phyloP scores from a whole-genome alignment of 345 rosid species.

The Ricinus communis region DNA sequence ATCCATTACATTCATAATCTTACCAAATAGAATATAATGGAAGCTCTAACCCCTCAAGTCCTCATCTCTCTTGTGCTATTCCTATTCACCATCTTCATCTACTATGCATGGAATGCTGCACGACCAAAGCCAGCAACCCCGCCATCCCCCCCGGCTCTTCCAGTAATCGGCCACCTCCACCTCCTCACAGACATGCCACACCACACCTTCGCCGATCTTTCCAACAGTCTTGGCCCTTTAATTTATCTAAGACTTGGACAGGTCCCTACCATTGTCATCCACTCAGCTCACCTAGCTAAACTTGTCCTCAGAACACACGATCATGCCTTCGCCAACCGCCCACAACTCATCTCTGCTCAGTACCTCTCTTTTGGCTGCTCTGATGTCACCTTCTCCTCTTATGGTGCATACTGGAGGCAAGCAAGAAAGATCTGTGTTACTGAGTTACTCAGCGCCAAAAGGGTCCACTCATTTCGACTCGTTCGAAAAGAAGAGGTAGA shows the following conservation, averaged over 20 bases:
- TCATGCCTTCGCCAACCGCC: constrained; percentile 31
- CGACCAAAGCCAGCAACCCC: not conserved
- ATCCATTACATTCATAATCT: no score
- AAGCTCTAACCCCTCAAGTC: not conserved
- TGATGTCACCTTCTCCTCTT: constrained; percentile 39
- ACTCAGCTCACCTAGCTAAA: constrained; percentile 33
- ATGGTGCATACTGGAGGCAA: constrained; percentile 43
- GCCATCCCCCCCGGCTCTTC: constrained; percentile 35
- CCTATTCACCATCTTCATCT: not conserved
- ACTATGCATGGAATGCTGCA: constrained; percentile 2
- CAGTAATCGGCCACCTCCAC: constrained; percentile 48
- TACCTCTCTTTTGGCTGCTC: constrained; percentile 40
- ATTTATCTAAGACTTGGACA: constrained; percentile 44
- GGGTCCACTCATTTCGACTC: constrained; percentile 28
- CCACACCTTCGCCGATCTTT: constrained; percentile 28
- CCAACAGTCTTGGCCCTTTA: constrained; percentile 37
- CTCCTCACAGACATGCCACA: constrained; percentile 43
- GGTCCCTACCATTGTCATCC: constrained; percentile 33
- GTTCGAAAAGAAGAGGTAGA: constrained; percentile 35
- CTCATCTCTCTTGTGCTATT: not conserved
- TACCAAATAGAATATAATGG: not conserved
- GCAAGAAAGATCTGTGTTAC: constrained; percentile 37
- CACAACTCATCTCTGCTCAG: constrained; percentile 30
- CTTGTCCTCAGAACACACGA: constrained; percentile 33
- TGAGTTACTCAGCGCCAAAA: constrained; percentile 38